Percentiles rank a stretch among this genome's conserved stretches.
These are phyloP conservation scores for Solanum gracilifrons DNA, from an alignment of 257 asterid species.

Conservation along the genomic window DNA sequence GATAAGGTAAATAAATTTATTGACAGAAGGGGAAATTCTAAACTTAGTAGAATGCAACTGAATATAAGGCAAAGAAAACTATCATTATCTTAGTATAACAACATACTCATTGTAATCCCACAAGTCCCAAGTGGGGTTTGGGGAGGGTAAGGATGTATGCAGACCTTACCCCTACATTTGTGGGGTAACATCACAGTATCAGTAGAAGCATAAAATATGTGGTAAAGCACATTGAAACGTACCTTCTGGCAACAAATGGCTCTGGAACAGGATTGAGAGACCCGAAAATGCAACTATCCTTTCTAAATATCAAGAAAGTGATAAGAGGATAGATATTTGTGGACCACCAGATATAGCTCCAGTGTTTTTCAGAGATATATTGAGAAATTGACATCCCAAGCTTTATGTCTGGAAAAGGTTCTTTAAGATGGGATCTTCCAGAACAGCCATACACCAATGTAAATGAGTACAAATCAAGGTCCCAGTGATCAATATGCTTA, in stretches of 20 bases:
- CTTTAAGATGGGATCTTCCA: not conserved
- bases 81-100: not conserved
- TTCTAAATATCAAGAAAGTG: not conserved
- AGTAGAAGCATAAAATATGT: not conserved
- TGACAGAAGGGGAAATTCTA: not conserved
- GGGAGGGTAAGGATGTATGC: not conserved
- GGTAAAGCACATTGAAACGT: not conserved
- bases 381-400: not conserved
- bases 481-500: not conserved
- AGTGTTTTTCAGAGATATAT: not conserved
- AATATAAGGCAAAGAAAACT: not conserved
- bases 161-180: not conserved
- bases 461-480: not conserved
- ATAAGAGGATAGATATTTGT: not conserved
- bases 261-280: not conserved
- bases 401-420: not conserved
- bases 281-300: not conserved
- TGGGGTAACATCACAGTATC: not conserved
- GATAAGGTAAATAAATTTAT: not conserved
- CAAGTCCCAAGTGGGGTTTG: not conserved
- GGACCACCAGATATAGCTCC: slow-evolving; percentile 5
- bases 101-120: not conserved
- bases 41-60: not conserved
- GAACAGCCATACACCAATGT: not conserved
- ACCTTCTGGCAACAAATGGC: not conserved